Conservation (phyloP, 441 rosid species). For the Daphne laureola region DNA sequence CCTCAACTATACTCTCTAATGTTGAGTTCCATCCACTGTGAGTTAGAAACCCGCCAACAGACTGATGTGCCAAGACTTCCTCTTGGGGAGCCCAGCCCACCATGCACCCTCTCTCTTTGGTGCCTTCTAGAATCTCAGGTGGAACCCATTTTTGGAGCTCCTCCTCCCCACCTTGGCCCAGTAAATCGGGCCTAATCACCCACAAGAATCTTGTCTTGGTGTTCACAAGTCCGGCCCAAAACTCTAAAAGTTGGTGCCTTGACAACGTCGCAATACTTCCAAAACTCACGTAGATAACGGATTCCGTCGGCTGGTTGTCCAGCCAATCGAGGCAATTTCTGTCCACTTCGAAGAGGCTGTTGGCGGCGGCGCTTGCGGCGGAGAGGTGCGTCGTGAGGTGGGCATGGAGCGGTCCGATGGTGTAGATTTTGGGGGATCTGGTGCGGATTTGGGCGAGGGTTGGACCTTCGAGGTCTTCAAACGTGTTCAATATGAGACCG, state of each 20-base stretch:
- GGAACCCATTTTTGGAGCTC: constrained; percentile 19
- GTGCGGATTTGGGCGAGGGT: constrained; percentile 27
- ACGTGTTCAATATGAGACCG: constrained; percentile 38
- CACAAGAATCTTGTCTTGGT: constrained; percentile 19
- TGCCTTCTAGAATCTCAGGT: constrained; percentile 26
- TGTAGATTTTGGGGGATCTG: constrained; percentile 27
- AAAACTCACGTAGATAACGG: constrained; percentile 25
- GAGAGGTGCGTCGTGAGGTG: constrained; percentile 22
- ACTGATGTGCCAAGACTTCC: constrained; percentile 31
- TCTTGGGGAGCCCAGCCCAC: constrained; percentile 51
- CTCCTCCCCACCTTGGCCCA: constrained; percentile 20
- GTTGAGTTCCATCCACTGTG: constrained; percentile 33
- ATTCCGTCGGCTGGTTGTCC: constrained; percentile 12
- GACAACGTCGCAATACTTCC: constrained; percentile 20
- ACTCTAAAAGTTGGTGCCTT: constrained; percentile 21
- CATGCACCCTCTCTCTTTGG: constrained; percentile 31
- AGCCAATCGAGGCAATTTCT: constrained; percentile 29
- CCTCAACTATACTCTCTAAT: constrained; percentile 29
- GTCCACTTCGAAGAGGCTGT: constrained; percentile 22
- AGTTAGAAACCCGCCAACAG: constrained; percentile 33
- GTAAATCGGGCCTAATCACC: constrained; percentile 26
- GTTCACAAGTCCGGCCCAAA: constrained; percentile 24
- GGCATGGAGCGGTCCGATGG: constrained; percentile 45
- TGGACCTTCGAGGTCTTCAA: constrained; percentile 34
- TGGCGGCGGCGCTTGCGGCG: constrained; percentile 1